These are phyloP conservation scores for Wickerhamiella australiensis DNA, from an alignment of 805 yeast species.

Conservation along the genomic window DNA sequence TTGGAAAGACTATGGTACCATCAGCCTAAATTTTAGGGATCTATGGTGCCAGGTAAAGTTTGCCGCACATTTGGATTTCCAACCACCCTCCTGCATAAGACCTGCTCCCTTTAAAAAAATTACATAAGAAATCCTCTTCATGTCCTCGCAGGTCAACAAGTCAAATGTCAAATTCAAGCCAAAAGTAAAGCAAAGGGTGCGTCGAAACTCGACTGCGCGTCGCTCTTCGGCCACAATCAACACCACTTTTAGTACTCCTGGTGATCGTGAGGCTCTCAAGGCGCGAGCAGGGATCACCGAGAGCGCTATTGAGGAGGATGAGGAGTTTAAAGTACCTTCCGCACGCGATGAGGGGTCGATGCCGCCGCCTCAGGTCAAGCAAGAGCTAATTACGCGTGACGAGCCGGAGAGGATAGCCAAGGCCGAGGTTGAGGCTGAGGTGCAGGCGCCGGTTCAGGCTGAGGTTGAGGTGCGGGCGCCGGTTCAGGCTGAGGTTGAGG, in stretches of 20 bases:
- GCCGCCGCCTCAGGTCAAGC: not conserved
- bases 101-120: not conserved
- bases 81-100: not conserved
- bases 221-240: constrained; percentile 5
- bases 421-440: not conserved
- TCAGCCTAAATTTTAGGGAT: too few relatives aligned
- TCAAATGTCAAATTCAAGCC: constrained; percentile 27
- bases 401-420: not conserved
- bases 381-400: not conserved
- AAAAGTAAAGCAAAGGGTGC: constrained; percentile 22
- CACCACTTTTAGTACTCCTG: constrained; percentile 8
- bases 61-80: too few relatives aligned
- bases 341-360: not conserved
- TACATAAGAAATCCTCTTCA: constrained; percentile 8
- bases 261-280: constrained; percentile 1
- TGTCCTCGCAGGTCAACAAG: constrained; percentile 30
- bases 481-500: not conserved
- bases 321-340: constrained; percentile 3
- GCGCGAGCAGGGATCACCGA: not conserved
- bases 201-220: constrained; percentile 11
- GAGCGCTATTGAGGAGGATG: constrained; percentile 9
- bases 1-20: too few relatives aligned
- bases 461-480: not conserved
- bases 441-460: not conserved
- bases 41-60: too few relatives aligned